Percentiles rank a stretch among this genome's conserved stretches.
phyloP scores from a whole-genome alignment of 2,329 filamentous ascomycete species.

The Fusarium brevicatenulatum region DNA sequence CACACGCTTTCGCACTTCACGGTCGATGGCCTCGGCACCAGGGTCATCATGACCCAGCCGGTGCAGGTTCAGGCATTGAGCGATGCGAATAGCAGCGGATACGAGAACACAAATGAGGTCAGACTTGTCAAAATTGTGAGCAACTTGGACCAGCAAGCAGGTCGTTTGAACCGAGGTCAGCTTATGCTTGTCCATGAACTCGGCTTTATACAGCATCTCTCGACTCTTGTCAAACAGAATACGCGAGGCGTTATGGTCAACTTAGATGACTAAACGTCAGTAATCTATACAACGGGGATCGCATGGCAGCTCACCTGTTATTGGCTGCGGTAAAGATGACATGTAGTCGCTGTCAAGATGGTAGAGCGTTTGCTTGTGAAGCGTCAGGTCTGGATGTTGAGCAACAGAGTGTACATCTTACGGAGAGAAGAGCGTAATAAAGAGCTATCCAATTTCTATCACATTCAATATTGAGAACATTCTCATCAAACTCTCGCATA shows the following conservation, averaged over 20 bases:
- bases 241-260: background rate
- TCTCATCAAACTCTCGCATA: background rate
- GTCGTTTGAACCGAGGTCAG: background rate
- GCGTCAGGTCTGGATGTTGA: background rate
- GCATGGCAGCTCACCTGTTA: background rate
- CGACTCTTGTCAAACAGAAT: background rate
- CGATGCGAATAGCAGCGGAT: background rate
- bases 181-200: constrained; percentile 9
- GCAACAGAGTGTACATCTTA: background rate
- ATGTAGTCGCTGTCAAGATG: background rate
- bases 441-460: background rate
- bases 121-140: background rate
- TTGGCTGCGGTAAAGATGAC: rapidly evolving
- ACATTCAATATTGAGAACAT: background rate
- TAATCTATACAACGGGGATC: too few relatives aligned
- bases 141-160: background rate
- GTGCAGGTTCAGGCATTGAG: background rate
- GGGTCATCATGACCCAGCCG: background rate
- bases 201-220: background rate
- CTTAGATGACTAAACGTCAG: rapidly evolving
- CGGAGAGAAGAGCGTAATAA: background rate
- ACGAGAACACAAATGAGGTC: background rate
- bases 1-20: background rate
- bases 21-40: background rate
- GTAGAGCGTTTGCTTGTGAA: background rate